phyloP scores from a whole-genome alignment of 2,329 filamentous ascomycete genomes.

The Phaeophleospora eucalypticola region DNA sequence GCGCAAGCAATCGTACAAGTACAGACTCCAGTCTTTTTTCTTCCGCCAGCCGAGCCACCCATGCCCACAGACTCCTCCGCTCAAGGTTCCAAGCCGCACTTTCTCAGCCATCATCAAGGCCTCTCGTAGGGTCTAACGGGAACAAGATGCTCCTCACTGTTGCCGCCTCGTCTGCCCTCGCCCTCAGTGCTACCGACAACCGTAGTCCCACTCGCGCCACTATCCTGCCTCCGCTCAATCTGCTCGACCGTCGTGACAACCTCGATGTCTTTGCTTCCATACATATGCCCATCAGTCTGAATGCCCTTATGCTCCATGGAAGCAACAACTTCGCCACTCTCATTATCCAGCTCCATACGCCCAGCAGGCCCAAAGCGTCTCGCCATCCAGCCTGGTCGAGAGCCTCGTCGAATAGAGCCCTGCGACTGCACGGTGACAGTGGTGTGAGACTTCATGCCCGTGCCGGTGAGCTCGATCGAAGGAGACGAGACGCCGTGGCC shows the following conservation, averaged over 20 bases:
- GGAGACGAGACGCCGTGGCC: background rate
- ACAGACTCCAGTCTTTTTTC: no score
- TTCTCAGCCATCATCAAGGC: background rate
- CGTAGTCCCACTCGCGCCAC: background rate
- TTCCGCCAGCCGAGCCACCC: no score
- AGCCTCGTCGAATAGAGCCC: background rate
- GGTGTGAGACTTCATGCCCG: background rate
- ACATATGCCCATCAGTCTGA: background rate
- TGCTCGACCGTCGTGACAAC: conserved; percentile 5
- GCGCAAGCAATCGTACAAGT: no score
- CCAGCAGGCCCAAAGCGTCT: background rate
- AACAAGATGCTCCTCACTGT: conserved; percentile 6
- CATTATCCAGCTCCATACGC: background rate
- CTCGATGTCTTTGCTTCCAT: conserved; percentile 2
- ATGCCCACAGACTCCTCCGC: background rate
- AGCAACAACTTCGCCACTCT: background rate
- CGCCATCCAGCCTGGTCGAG: background rate
- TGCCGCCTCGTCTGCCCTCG: background rate
- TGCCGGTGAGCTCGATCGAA: background rate
- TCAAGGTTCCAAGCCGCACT: background rate
- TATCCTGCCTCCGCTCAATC: conserved; percentile 2
- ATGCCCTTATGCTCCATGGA: background rate
- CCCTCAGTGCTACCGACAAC: conserved; percentile 2
- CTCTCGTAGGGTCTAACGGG: conserved; percentile 2
- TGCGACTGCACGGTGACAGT: background rate